A percentile compares a stretch with the other conserved stretches of the same genome.
These are phyloP conservation scores for Silene conica DNA, from an alignment of 148 eudicot species.

Conservation along the genomic window DNA sequence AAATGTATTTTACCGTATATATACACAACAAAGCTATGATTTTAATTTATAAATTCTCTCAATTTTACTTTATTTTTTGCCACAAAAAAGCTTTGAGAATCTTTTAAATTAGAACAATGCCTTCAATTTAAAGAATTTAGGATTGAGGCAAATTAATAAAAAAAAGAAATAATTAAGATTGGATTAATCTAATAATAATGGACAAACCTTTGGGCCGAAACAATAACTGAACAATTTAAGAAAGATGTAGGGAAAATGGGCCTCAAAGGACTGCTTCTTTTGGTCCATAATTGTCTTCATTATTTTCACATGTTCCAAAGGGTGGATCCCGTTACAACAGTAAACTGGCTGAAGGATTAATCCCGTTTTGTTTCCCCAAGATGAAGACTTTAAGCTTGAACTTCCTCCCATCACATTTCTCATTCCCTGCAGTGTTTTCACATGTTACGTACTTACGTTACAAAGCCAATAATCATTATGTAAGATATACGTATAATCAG, in stretches of 20 bases:
- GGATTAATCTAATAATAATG: neutral
- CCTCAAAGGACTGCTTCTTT: constrained; percentile 35
- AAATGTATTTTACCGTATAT: too few species aligned
- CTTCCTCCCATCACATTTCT: neutral
- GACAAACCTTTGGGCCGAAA: constrained; percentile 32
- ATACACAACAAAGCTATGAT: too few species aligned
- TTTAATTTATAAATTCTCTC: too few species aligned
- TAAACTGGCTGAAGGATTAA: constrained; percentile 23
- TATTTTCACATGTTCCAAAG: constrained; percentile 27
- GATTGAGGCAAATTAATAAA: too few species aligned
- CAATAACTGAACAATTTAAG: neutral
- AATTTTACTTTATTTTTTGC: too few species aligned
- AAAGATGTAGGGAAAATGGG: constrained; percentile 11
- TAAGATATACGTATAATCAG: too few species aligned
- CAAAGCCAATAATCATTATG: too few species aligned
- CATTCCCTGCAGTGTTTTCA: constrained; percentile 4
- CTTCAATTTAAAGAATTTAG: too few species aligned
- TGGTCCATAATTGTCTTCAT: constrained; percentile 33
- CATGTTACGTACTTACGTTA: too few species aligned
- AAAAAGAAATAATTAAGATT: too few species aligned
- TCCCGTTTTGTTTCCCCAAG: constrained; percentile 41
- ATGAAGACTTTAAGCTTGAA: neutral
- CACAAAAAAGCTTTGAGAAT: too few species aligned
- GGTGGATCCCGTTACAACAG: constrained; percentile 16
- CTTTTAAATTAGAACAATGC: too few species aligned